phyloP scores from a whole-genome alignment of 129 eudicot species.

The Erigeron canadensis region DNA sequence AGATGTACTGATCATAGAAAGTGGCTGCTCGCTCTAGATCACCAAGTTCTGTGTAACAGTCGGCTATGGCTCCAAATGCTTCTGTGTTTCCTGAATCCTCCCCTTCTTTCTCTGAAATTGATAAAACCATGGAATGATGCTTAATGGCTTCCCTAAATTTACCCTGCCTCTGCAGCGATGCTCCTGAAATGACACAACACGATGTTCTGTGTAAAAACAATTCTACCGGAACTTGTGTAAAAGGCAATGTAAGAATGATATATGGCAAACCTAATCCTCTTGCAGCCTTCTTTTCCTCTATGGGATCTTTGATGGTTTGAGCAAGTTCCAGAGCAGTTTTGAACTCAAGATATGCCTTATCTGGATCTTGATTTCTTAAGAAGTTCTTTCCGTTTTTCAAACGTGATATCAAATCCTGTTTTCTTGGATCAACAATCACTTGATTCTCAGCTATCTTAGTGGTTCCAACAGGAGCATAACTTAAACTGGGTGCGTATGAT shows the following conservation, averaged over 20 bases:
- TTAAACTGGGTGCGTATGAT: slow-evolving; percentile 12
- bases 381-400: slow-evolving; percentile 1
- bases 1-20: slow-evolving; percentile 8
- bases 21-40: slow-evolving; percentile 1
- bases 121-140: slow-evolving; percentile 5
- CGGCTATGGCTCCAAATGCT: slow-evolving; percentile 6
- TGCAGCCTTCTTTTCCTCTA: slow-evolving; percentile 6
- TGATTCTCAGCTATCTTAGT: background rate
- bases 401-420: background rate
- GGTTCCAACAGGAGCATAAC: slow-evolving; percentile 1
- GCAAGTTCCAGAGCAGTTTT: slow-evolving; percentile 7
- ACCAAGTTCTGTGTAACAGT: slow-evolving; percentile 3
- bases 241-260: background rate
- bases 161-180: slow-evolving; percentile 7
- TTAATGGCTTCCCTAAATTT: background rate
- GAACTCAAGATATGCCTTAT: slow-evolving; percentile 1
- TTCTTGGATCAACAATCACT: slow-evolving; percentile 7
- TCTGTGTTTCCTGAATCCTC: slow-evolving; percentile 14
- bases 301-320: background rate
- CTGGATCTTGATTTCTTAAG: slow-evolving; percentile 6
- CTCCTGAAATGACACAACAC: background rate
- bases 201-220: too few species aligned
- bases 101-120: background rate
- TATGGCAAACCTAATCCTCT: slow-evolving; percentile 5
- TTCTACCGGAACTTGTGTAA: too few species aligned